Evolutionary conservation across 345 rosid genomes (phyloP).

Genomic region (Barbarea vulgaris): DNA sequence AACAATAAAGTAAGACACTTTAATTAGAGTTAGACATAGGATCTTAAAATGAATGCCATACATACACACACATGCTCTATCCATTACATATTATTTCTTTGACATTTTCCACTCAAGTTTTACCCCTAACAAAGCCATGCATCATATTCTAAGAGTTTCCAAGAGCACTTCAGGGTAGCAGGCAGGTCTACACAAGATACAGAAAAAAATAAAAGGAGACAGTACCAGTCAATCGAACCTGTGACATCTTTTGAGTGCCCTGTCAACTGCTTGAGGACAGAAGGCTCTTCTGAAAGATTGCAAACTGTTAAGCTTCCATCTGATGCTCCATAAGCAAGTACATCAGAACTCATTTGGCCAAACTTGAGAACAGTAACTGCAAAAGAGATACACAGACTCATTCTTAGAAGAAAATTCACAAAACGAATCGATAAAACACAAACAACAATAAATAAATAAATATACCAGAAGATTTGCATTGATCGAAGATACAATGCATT

Average conservation of each 20-base stretch:
- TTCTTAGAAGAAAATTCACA: background rate
- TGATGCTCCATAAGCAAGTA: constrained; percentile 93
- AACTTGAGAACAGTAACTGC: constrained; percentile 94
- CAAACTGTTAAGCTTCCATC: constrained; percentile 94
- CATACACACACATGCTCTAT: constrained; percentile 7
- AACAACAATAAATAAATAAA: background rate
- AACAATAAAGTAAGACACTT: constrained; percentile 20
- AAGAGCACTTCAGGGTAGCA: constrained; percentile 7
- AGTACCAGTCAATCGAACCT: constrained; percentile 91
- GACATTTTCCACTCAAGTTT: background rate
- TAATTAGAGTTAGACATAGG: background rate
- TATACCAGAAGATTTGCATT: constrained; percentile 92
- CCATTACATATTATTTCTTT: background rate
- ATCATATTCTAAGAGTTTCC: constrained; percentile 13
- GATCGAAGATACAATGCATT: constrained; percentile 97
- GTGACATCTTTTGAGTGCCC: constrained; percentile 97
- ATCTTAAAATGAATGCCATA: constrained; percentile 2
- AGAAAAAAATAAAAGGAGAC: constrained; percentile 50
- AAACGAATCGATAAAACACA: constrained; percentile 7
- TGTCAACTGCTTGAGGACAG: constrained; percentile 57
- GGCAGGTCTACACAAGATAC: constrained; percentile 31
- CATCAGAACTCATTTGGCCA: constrained; percentile 92
- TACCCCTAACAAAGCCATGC: constrained; percentile 4
- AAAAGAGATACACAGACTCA: constrained; percentile 35
- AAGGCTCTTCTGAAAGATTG: constrained; percentile 74